Percentiles rank a stretch among this genome's conserved stretches.
Evolutionary conservation across 208 protist species (phyloP).

Genomic region (Pavlovales sp.): DNA sequence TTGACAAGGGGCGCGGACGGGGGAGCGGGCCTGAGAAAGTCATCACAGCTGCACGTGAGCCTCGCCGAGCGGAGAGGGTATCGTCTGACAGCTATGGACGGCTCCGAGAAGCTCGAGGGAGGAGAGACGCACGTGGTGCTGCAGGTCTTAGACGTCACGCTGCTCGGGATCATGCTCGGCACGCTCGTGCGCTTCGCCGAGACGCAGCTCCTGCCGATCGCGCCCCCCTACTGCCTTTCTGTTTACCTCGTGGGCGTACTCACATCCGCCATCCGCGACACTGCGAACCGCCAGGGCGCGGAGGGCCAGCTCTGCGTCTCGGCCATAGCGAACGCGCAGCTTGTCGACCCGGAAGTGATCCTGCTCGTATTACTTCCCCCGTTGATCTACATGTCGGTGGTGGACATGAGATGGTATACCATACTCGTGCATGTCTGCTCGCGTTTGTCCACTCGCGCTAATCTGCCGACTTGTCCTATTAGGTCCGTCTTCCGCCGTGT

Average conservation of each 20-base stretch:
- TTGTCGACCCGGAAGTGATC: neutral
- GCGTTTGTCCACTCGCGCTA: too few relatives aligned
- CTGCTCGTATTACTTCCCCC: neutral
- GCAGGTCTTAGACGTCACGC: neutral
- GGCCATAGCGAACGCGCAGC: neutral
- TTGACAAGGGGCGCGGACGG: too few relatives aligned
- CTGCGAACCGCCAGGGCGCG: too few relatives aligned
- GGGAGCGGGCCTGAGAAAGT: too few relatives aligned
- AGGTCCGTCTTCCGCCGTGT: neutral
- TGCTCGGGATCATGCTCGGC: neutral
- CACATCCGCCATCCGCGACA: neutral
- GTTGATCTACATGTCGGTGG: neutral
- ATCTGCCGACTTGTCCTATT: too few relatives aligned
- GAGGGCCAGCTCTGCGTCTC: neutral
- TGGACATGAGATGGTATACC: neutral
- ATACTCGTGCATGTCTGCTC: too few relatives aligned
- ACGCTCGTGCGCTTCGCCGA: neutral
- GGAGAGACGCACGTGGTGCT: too few relatives aligned
- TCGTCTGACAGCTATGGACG: too few relatives aligned
- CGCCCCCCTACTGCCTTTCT: neutral
- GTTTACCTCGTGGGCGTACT: neutral
- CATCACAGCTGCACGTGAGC: too few relatives aligned
- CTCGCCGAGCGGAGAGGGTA: too few relatives aligned
- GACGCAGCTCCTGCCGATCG: neutral
- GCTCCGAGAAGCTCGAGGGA: too few relatives aligned